Conservation (phyloP, 2,329 filamentous ascomycete species). For the Epichloe sibirici region DNA sequence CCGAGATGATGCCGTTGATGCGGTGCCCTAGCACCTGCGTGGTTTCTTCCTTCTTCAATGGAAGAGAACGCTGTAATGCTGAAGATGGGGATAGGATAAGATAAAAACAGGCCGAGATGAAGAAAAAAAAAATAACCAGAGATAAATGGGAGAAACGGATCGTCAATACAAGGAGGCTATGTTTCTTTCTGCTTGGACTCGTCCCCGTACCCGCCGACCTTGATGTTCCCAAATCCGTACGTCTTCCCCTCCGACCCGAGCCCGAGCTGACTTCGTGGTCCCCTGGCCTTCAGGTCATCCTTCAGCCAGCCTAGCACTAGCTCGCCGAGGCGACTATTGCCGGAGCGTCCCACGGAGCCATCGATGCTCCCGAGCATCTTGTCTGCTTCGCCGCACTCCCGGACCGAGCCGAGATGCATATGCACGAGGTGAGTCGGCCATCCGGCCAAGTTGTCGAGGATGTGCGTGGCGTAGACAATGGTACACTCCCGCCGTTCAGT, state of each 20-base stretch:
- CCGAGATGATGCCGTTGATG: slow-evolving; percentile 3
- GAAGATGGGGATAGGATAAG: background rate
- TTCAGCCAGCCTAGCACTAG: slow-evolving; percentile 80
- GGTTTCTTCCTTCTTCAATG: background rate
- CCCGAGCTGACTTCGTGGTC: slow-evolving; percentile 53
- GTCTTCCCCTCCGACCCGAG: slow-evolving; percentile 51
- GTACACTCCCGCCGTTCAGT: slow-evolving; percentile 74
- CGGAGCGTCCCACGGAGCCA: slow-evolving; percentile 27
- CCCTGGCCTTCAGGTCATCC: slow-evolving; percentile 65
- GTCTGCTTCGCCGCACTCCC: slow-evolving; percentile 70
- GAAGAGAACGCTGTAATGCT: background rate
- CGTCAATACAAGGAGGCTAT: slow-evolving; percentile 7
- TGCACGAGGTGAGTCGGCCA: slow-evolving; percentile 96
- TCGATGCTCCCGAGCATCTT: slow-evolving; percentile 48
- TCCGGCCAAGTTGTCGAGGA: slow-evolving; percentile 82
- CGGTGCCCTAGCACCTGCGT: background rate
- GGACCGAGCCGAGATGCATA: slow-evolving; percentile 81
- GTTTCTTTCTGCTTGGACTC: slow-evolving; percentile 30
- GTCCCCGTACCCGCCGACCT: slow-evolving; percentile 44
- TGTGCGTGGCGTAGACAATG: slow-evolving; percentile 95
- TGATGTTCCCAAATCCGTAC: slow-evolving; percentile 39
- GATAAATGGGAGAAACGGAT: background rate
- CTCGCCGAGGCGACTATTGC: slow-evolving; percentile 78
- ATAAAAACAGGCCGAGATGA: background rate
- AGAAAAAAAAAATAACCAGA: too few species aligned